Conservation (phyloP, 2,329 filamentous ascomycete genomes). For the Botrytis porri region DNA sequence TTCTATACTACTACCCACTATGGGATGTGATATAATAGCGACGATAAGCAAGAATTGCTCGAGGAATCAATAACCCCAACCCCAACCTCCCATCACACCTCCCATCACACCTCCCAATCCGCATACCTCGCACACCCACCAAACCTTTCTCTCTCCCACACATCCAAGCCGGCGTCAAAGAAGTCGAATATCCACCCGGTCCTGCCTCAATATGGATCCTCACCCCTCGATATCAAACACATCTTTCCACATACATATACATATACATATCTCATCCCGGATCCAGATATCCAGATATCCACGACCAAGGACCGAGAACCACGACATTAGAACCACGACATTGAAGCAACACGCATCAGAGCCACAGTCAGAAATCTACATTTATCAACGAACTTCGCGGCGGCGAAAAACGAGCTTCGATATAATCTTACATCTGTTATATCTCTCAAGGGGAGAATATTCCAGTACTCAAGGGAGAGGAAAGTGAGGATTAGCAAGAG, state of each 20-base stretch:
- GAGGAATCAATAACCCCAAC: neutral
- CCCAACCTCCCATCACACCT: neutral
- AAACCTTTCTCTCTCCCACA: neutral
- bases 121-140: neutral
- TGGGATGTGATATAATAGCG: neutral
- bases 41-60: neutral
- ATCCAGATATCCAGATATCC: too few species aligned
- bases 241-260: fast-evolving
- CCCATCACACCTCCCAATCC: neutral
- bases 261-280: too few species aligned
- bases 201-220: neutral
- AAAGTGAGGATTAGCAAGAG: too few species aligned
- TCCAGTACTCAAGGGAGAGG: too few species aligned
- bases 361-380: too few species aligned
- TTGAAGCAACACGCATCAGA: too few species aligned
- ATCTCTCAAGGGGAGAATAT: too few species aligned
- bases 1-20: neutral
- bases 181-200: neutral
- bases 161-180: neutral
- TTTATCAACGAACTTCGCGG: too few species aligned
- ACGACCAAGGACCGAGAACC: too few species aligned
- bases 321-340: too few species aligned
- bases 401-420: too few species aligned
- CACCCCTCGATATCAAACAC: neutral
- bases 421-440: too few species aligned